phyloP scores from a whole-genome alignment of 1,139 yeast species.

The Sugiyamaella neomexicana region DNA sequence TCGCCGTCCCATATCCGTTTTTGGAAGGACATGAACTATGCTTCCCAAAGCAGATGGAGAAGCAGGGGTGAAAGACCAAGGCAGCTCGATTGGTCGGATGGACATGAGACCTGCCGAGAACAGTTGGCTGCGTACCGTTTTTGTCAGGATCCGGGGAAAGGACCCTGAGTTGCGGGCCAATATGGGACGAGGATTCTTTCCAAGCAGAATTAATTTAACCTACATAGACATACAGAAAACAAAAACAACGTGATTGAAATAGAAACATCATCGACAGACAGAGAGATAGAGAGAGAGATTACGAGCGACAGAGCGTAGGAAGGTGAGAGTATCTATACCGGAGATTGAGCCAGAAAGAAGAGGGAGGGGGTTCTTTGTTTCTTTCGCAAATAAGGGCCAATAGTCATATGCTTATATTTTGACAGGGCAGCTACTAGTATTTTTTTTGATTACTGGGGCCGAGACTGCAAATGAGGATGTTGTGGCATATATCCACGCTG shows the following conservation, averaged over 20 bases:
- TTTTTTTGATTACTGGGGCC: slow-evolving; percentile 27
- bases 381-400: neutral
- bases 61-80: slow-evolving; percentile 1
- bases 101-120: slow-evolving; percentile 14
- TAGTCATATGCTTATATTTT: slow-evolving; percentile 9
- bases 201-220: neutral
- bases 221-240: slow-evolving; percentile 6
- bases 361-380: neutral
- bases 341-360: neutral
- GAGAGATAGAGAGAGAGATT: no score
- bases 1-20: slow-evolving; percentile 15
- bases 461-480: slow-evolving; percentile 28
- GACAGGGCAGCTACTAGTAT: no score
- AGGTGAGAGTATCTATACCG: no score
- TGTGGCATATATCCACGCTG: slow-evolving; percentile 31
- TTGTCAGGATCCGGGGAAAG: neutral
- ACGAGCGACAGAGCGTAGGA: no score
- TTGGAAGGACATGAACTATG: slow-evolving; percentile 4
- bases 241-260: no score
- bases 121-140: slow-evolving; percentile 11
- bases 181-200: neutral
- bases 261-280: no score
- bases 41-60: slow-evolving; percentile 11
- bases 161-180: slow-evolving; percentile 5
- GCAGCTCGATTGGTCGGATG: slow-evolving; percentile 11